Evolutionary conservation across 202 grass and related monocot genomes (phyloP), one percentile per base, ranked within the genome.

Genomic region (Hordeum pubiflorum): DNA sequence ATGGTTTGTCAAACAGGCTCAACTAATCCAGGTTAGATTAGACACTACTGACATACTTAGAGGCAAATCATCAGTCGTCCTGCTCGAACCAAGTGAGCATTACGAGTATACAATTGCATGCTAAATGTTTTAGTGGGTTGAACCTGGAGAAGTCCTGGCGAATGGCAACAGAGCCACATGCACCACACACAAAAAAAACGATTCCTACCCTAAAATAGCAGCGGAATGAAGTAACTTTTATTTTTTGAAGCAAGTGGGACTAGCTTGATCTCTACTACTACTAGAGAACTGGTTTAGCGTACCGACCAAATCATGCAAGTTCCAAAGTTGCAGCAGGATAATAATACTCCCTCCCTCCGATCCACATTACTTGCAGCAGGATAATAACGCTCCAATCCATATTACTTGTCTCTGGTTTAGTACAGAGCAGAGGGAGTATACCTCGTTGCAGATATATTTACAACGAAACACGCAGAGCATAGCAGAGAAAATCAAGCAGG

Each of bases 81-180:
- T 77, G 23, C 64, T 81, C 34, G 79, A 78, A 24, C 21, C 32
- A 85, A 67, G 58, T 26, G 50, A 60, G 9, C 48, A 17, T 40
- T 78, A 50, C 6, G 57, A 66, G 46, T 82, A 85, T 56, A 52
- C 34, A 85, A 73, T 59, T 58, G 29, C 3, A 0, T 73, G 17
- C 5, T 32, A 27, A 79, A 78, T 70, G 63, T 38, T 59, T 39
- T 67, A 73, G 72, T 6, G 66, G 74, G 79, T 68, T 89, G 74
- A 86, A 86, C 55, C 67, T 41, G 40, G 39, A 43, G 11, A 74
- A 59, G 39, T 55, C 59, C 13, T 9, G 39, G 74, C 74, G 22
- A 86, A 89, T 86, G 26, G 73, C 34, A 74, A 12, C 63, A 50
- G 13, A 13, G 58, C 50, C 87, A 86, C 83, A 82, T 89, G 74